These are phyloP conservation scores for Metschnikowia similis DNA, from an alignment of 805 yeast species.

Conservation along the genomic window DNA sequence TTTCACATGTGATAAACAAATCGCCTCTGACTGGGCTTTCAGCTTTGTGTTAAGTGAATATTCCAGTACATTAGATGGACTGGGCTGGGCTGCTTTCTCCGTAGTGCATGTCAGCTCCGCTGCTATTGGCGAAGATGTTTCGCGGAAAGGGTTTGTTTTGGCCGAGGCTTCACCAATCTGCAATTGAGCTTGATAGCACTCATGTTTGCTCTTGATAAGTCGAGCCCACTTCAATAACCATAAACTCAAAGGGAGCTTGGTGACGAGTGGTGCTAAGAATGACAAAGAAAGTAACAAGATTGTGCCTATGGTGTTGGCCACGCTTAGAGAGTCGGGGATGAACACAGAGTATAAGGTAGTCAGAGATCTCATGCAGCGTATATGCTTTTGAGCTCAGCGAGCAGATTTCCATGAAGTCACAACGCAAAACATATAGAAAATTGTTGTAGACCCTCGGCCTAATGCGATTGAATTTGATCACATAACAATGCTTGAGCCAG, in stretches of 20 bases:
- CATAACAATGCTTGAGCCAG: constrained; percentile 91
- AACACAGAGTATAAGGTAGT: constrained; percentile 37
- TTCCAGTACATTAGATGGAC: not conserved
- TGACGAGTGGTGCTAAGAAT: constrained; percentile 42
- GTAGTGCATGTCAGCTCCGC: not conserved
- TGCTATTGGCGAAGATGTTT: not conserved
- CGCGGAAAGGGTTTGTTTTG: not conserved
- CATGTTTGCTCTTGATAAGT: constrained; percentile 25
- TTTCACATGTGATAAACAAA: not conserved
- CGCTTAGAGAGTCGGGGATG: constrained; percentile 15
- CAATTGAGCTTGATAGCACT: constrained; percentile 14
- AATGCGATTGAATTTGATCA: constrained; percentile 77
- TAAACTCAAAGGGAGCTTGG: constrained; percentile 54
- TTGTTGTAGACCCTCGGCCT: constrained; percentile 66
- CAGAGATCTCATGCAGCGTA: constrained; percentile 27
- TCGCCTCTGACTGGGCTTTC: not conserved
- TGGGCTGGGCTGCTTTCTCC: not conserved
- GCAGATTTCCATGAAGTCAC: constrained; percentile 50
- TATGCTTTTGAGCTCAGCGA: constrained; percentile 18
- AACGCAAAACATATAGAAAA: constrained; percentile 59
- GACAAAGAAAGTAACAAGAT: constrained; percentile 22
- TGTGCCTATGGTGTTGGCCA: constrained; percentile 10
- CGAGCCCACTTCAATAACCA: constrained; percentile 54
- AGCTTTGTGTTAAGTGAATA: not conserved
- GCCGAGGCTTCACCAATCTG: not conserved